These are phyloP conservation scores for Xylaria cubensis DNA, from an alignment of 495 filamentous ascomycete genomes.

Conservation along the genomic window DNA sequence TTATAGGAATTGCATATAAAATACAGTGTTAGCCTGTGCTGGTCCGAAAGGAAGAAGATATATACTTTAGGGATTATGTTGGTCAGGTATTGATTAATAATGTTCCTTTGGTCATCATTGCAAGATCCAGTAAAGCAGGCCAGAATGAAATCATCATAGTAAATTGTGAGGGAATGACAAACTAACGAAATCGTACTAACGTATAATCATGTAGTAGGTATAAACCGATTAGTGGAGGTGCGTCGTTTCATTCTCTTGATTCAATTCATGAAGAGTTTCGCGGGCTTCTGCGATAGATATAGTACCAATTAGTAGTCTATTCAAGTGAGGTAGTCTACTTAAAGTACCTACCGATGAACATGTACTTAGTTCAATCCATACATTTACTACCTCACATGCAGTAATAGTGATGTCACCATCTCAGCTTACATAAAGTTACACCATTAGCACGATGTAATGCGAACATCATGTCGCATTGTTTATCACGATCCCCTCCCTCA, in stretches of 20 bases:
- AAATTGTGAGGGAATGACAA: neutral
- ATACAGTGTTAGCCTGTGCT: neutral
- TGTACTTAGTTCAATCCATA: neutral
- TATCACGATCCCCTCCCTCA: neutral
- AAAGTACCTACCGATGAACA: too few species aligned
- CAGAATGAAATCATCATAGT: neutral
- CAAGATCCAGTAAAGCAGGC: slow-evolving; percentile 8
- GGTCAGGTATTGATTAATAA: neutral
- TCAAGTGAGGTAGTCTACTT: neutral
- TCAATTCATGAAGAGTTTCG: neutral
- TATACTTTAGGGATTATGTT: neutral
- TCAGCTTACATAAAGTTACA: neutral
- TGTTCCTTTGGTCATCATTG: slow-evolving; percentile 4
- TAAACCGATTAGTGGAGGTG: neutral
- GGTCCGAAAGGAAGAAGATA: neutral
- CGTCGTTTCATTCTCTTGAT: neutral
- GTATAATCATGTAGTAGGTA: neutral
- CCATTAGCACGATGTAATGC: neutral
- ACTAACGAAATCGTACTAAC: neutral
- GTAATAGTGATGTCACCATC: slow-evolving; percentile 19
- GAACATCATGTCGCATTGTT: neutral
- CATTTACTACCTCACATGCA: neutral
- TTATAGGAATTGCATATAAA: neutral
- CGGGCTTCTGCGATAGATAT: neutral
- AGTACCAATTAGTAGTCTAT: neutral